Evolutionary conservation across 805 yeast genomes (phyloP).

Genomic region (Candida koratica): DNA sequence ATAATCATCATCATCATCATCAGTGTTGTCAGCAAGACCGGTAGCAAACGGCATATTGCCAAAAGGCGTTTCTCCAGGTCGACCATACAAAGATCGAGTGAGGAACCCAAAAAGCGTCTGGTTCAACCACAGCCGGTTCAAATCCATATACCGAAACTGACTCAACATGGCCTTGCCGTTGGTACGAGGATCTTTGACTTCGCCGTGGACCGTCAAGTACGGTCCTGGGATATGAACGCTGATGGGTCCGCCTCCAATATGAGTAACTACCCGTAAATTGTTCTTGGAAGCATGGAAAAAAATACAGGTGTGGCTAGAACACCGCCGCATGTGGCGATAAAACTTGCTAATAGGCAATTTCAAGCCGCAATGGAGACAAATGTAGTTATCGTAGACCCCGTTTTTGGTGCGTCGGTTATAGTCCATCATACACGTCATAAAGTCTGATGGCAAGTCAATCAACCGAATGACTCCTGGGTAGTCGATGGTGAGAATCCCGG

Average conservation of each 20-base stretch:
- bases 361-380: constrained; percentile 37
- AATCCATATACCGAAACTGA: constrained; percentile 48
- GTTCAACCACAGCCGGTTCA: constrained; percentile 59
- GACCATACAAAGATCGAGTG: constrained; percentile 29
- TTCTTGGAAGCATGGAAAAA: constrained; percentile 26
- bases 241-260: constrained; percentile 23
- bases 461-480: constrained; percentile 55
- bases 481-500: constrained; percentile 31
- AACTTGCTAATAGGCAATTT: constrained; percentile 15
- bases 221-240: constrained; percentile 53
- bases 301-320: constrained; percentile 24
- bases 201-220: constrained; percentile 72
- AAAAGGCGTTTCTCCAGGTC: constrained; percentile 15
- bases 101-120: constrained; percentile 53
- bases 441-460: constrained; percentile 48
- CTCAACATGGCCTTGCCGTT: constrained; percentile 57
- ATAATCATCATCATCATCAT: constrained; percentile 12
- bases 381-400: constrained; percentile 20
- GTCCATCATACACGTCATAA: constrained; percentile 24
- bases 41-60: constrained; percentile 9
- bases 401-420: constrained; percentile 13
- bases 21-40: constrained; percentile 5
- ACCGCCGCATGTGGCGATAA: constrained; percentile 25
- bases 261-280: constrained; percentile 22
- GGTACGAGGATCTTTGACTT: constrained; percentile 54